These are phyloP conservation scores for Xylaria sp. DNA, from an alignment of 2,329 filamentous ascomycete species.

Conservation along the genomic window DNA sequence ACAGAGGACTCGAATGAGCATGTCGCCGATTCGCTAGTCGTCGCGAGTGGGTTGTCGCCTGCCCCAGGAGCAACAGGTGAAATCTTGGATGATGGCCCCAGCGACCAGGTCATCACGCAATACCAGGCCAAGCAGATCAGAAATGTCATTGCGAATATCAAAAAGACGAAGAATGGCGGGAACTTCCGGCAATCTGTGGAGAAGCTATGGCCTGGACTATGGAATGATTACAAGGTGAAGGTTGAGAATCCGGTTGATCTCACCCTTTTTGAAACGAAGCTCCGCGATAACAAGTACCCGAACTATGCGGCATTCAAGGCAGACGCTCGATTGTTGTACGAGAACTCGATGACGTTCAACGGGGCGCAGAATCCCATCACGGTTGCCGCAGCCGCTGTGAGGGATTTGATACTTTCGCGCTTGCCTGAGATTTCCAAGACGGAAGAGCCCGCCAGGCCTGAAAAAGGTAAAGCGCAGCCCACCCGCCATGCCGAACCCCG, in stretches of 20 bases:
- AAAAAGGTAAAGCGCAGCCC: constrained; percentile 57
- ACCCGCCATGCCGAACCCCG: constrained; percentile 51
- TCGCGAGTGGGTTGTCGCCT: constrained; percentile 24
- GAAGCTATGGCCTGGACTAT: constrained; percentile 73
- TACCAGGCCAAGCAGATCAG: constrained; percentile 43
- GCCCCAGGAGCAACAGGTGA: constrained; percentile 32
- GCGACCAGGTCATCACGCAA: constrained; percentile 50
- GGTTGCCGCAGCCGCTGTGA: constrained; percentile 54
- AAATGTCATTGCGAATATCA: constrained; percentile 71
- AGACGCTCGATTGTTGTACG: constrained; percentile 76
- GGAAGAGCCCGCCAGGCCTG: constrained; percentile 61
- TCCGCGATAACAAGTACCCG: constrained; percentile 71
- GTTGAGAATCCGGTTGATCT: constrained; percentile 84
- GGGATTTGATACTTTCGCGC: constrained; percentile 56
- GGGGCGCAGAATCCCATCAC: constrained; percentile 76
- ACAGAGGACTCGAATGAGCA: constrained; percentile 56
- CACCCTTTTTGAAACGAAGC: constrained; percentile 75
- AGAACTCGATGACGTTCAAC: constrained; percentile 83
- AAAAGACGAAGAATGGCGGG: constrained; percentile 80
- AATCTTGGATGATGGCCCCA: constrained; percentile 39
- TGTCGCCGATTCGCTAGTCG: constrained; percentile 31
- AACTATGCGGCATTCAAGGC: constrained; percentile 72
- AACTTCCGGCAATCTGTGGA: constrained; percentile 81
- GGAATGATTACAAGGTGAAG: constrained; percentile 69
- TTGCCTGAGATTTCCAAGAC: constrained; percentile 46